Evolutionary conservation across 2,329 filamentous ascomycete genomes (phyloP).

Genomic region (Epichloe sibirici): DNA sequence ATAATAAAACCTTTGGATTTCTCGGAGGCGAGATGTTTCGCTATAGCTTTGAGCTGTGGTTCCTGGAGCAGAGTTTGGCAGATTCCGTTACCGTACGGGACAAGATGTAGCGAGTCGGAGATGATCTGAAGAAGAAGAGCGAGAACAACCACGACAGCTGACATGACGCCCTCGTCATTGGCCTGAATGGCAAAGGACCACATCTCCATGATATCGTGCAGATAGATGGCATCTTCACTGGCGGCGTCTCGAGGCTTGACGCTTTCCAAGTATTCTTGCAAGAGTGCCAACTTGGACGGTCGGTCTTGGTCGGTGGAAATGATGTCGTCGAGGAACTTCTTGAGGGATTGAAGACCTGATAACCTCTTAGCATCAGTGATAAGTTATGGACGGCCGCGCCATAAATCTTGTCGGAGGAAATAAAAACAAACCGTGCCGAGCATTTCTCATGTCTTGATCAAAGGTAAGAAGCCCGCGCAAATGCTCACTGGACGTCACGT

Average conservation of each 20-base stretch:
- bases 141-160: slow-evolving; percentile 67
- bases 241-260: slow-evolving; percentile 34
- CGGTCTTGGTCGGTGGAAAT: slow-evolving; percentile 33
- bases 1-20: slow-evolving; percentile 81
- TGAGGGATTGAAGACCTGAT: slow-evolving; percentile 55
- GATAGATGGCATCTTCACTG: slow-evolving; percentile 42
- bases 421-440: slow-evolving; percentile 46
- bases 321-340: slow-evolving; percentile 57
- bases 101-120: slow-evolving; percentile 61
- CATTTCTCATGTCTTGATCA: slow-evolving; percentile 54
- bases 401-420: neutral
- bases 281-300: slow-evolving; percentile 38
- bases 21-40: slow-evolving; percentile 64
- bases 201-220: slow-evolving; percentile 72
- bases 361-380: neutral
- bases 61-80: slow-evolving; percentile 74
- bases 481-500: slow-evolving; percentile 52
- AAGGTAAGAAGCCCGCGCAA: slow-evolving; percentile 57
- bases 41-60: slow-evolving; percentile 67
- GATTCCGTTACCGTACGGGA: slow-evolving; percentile 62
- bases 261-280: slow-evolving; percentile 56
- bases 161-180: slow-evolving; percentile 71
- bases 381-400: too few relatives aligned
- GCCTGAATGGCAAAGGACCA: slow-evolving; percentile 75
- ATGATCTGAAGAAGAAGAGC: slow-evolving; percentile 71